A percentile compares a stretch with the other conserved stretches of the same genome.
These are phyloP conservation scores for Globisporangium splendens DNA, from an alignment of 352 stramenopile genomes.

Conservation along the genomic window DNA sequence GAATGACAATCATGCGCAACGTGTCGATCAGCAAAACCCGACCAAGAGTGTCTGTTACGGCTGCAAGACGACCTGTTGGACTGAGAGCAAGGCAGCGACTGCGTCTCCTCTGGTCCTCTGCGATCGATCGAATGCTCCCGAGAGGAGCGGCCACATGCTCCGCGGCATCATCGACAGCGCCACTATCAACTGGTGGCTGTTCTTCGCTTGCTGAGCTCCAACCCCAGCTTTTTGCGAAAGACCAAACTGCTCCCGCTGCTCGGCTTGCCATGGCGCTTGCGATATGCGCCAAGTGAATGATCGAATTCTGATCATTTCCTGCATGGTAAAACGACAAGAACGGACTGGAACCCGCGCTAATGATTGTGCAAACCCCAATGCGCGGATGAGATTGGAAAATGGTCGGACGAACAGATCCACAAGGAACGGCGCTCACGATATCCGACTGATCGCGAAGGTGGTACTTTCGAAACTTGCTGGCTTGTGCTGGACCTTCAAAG, in stretches of 20 bases:
- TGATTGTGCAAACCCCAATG: constrained; percentile 65
- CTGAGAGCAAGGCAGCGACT: constrained; percentile 63
- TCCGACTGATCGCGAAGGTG: constrained; percentile 63
- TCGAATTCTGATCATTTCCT: constrained; percentile 82
- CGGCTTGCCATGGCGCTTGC: constrained; percentile 72
- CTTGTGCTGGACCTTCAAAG: constrained; percentile 49
- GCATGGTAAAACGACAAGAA: constrained; percentile 84
- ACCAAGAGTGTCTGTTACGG: constrained; percentile 71
- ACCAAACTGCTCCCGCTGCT: constrained; percentile 76
- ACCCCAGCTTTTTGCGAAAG: constrained; percentile 80
- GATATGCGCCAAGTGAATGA: constrained; percentile 85
- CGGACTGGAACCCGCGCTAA: constrained; percentile 59
- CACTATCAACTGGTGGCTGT: constrained; percentile 11
- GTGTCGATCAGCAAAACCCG: constrained; percentile 78
- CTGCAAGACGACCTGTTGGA: constrained; percentile 61
- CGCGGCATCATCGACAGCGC: constrained; percentile 45
- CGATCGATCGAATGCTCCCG: constrained; percentile 39
- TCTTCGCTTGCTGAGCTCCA: constrained; percentile 31
- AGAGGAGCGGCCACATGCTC: constrained; percentile 74
- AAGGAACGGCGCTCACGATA: constrained; percentile 58
- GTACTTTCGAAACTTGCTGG: constrained; percentile 82
- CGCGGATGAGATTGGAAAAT: constrained; percentile 83
- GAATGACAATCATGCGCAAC: constrained; percentile 73
- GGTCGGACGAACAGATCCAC: constrained; percentile 55
- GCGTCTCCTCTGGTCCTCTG: constrained; percentile 59